Percentiles rank a stretch among this genome's conserved stretches.
These are phyloP conservation scores for Fusarium dimerum DNA, from an alignment of 2,329 filamentous ascomycete species.

Conservation along the genomic window DNA sequence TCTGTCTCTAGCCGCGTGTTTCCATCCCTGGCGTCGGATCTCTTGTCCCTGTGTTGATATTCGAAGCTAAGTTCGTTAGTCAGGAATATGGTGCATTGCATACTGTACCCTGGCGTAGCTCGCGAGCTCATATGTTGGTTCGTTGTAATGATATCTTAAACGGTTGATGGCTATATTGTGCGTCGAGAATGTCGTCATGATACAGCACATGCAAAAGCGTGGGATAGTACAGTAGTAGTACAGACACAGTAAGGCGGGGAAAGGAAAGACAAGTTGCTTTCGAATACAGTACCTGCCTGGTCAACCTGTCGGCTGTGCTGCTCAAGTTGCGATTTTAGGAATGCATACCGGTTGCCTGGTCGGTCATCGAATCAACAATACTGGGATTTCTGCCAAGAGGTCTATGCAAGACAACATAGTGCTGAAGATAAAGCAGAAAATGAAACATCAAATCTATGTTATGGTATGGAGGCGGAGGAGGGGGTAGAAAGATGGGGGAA, in stretches of 20 bases:
- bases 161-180: conserved; percentile 8
- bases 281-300: too few species aligned
- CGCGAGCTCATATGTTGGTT: background rate
- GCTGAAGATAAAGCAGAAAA: background rate
- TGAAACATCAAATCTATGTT: background rate
- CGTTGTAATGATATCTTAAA: background rate
- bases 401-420: background rate
- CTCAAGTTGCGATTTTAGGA: background rate
- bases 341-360: background rate
- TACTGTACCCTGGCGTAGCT: background rate
- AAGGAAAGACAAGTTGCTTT: background rate
- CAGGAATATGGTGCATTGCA: background rate
- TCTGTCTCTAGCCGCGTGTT: background rate
- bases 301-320: background rate
- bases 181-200: conserved; percentile 29
- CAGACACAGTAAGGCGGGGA: too few species aligned
- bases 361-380: background rate
- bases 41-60: background rate
- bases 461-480: background rate
- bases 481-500: background rate
- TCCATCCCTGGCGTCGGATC: too few species aligned
- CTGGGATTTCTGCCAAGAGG: background rate
- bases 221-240: background rate
- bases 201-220: conserved; percentile 9
- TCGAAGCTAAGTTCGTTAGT: background rate